Evolutionary conservation across 768 basidiomycete genomes (phyloP).

Genomic region (Neoboletus subvelutipes): DNA sequence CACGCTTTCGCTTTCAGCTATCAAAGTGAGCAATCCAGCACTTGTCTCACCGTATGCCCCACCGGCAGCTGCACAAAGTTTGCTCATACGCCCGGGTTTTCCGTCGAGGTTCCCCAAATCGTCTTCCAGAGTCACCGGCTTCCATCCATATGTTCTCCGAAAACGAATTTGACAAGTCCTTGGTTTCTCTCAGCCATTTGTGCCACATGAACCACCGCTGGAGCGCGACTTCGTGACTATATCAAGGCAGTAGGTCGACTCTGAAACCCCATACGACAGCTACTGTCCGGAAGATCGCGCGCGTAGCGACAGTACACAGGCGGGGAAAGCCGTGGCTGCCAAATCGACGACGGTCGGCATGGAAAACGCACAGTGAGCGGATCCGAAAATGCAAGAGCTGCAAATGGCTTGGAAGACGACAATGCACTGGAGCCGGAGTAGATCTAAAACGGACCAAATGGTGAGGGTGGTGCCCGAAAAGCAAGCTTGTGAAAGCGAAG

Average conservation of each 20-base stretch:
- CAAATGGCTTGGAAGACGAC: background rate
- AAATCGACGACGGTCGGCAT: conserved; percentile 1
- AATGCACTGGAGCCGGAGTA: conserved; percentile 4
- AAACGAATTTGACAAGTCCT: background rate
- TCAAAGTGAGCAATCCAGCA: conserved; percentile 3
- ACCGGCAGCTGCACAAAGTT: background rate
- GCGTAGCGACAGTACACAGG: background rate
- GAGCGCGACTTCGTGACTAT: background rate
- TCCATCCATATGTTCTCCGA: background rate
- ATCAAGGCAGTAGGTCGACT: background rate
- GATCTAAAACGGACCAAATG: background rate
- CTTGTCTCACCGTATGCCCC: background rate
- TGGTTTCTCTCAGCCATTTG: background rate
- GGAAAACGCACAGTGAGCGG: background rate
- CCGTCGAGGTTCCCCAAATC: background rate
- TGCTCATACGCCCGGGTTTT: background rate
- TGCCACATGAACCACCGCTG: background rate
- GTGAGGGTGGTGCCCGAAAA: background rate
- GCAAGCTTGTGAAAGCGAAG: conserved; percentile 4
- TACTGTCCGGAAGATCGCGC: background rate
- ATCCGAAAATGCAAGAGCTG: background rate
- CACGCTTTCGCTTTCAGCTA: conserved; percentile 1
- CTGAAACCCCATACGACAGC: background rate
- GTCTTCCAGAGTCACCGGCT: background rate
- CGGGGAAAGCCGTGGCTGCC: conserved; percentile 5